Evolutionary conservation across 345 rosid genomes (phyloP), one percentile per base, ranked within the genome.

Genomic region (Reutealis trisperma): DNA sequence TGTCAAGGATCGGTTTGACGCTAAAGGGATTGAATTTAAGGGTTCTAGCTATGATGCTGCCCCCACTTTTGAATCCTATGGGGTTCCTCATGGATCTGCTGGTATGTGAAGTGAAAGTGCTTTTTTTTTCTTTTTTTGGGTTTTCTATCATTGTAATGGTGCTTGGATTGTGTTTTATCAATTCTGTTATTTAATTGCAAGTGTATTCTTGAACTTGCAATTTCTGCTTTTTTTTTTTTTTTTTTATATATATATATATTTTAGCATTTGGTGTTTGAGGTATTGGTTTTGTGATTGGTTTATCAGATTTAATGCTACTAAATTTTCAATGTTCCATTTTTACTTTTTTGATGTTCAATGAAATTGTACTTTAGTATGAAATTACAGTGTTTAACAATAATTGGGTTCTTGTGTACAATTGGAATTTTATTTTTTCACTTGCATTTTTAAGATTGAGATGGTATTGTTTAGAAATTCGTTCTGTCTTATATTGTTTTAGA

Each of bases 11-110:
- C 79, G 65, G 68, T 86, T 85, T 55, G 82, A 92, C 80, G 63
- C n/a, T 21, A 82, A 86, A 65, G 96, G 96, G 64, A 73, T 62
- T 21, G 88, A 83, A 45, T 93, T 75, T 66, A 63, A 74, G 79
- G 97, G 96, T 1, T 94, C 96, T 0, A 87, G 89, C 68, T 94
- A 90, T 73, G 97, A 92, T 83, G 96, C 94, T 79, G 87, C 70
- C 13, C 88, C 96, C 3, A 91, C 96, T 44, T 92, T 94, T 82
- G 82, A 84, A 69, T 90, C 98, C 1, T 91, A 91, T 75, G 94
- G 91, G 2, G 92, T 92, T 24, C 77, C 90, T 77, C 97, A 91
- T 87, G 98, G 98, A 81, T 93, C 95, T 80, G 83, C 90, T 74
- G 98, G 98, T 93, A 83, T 74, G 81, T 57, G 41, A n/a, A n/a